A percentile compares a stretch with the other conserved stretches of the same genome.
Evolutionary conservation across 2,329 filamentous ascomycete species (phyloP).

Genomic region (Alternaria triticina): DNA sequence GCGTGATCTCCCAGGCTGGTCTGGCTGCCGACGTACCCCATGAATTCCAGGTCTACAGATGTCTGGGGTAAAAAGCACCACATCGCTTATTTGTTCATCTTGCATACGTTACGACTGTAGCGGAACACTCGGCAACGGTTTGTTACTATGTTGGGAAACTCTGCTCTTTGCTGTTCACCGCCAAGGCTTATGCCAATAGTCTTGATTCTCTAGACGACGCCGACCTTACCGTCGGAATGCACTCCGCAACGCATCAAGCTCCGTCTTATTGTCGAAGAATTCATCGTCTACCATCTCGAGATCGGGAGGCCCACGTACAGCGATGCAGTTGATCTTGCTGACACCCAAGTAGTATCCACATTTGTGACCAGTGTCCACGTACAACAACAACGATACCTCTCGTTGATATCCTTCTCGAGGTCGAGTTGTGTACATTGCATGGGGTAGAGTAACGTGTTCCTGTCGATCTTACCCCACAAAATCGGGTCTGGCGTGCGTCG

Average conservation of each 20-base stretch:
- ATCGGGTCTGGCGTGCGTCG: background rate
- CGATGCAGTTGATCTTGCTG: background rate
- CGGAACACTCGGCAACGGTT: conserved; percentile 18
- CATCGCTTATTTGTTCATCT: conserved; percentile 5
- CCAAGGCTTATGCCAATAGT: conserved; percentile 10
- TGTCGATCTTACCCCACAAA: conserved; percentile 9
- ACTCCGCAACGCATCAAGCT: background rate
- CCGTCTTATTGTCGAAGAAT: background rate
- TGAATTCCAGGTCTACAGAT: background rate
- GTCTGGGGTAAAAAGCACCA: background rate
- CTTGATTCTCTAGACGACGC: background rate
- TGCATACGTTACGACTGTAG: background rate
- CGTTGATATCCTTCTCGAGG: background rate
- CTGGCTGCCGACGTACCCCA: background rate
- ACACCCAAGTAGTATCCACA: background rate
- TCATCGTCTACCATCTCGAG: background rate
- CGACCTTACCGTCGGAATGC: conserved; percentile 5
- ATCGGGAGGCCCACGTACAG: background rate
- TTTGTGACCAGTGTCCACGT: background rate
- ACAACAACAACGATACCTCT: background rate
- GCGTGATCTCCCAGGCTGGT: background rate
- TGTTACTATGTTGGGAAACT: conserved; percentile 5
- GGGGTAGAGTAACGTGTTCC: background rate
- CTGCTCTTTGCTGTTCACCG: background rate
- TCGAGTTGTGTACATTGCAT: background rate